phyloP scores from a whole-genome alignment of 192 early-diverging fungal species.

The Geosiphon pyriformis region DNA sequence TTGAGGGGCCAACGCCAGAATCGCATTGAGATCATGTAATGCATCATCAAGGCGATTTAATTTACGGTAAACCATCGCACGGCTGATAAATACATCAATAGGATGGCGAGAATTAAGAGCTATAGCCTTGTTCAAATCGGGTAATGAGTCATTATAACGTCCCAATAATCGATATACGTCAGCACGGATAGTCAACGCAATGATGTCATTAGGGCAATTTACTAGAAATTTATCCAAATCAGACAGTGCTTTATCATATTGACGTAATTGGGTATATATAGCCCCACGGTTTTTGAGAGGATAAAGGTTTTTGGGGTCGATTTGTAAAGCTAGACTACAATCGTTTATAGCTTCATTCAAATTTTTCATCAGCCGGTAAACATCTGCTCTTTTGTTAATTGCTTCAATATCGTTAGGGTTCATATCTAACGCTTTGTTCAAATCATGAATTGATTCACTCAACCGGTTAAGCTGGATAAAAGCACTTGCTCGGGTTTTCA shows the following conservation, averaged over 20 bases:
- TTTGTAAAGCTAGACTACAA: neutral
- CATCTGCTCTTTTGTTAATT: neutral
- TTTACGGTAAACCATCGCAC: neutral
- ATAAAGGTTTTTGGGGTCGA: constrained; percentile 1
- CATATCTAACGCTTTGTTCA: neutral
- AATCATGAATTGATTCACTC: neutral
- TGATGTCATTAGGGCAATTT: neutral
- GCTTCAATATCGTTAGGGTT: neutral
- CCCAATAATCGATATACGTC: constrained; percentile 6
- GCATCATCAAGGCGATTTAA: neutral
- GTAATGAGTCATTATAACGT: neutral
- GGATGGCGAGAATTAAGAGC: neutral
- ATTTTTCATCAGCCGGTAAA: neutral
- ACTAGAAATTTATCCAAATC: constrained; percentile 5
- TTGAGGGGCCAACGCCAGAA: neutral
- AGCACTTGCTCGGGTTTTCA: neutral
- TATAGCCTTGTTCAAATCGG: constrained; percentile 6
- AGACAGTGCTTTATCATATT: neutral
- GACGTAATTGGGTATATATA: neutral
- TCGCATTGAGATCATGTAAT: neutral
- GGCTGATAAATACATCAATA: neutral
- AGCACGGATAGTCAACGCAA: neutral
- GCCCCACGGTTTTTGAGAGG: neutral
- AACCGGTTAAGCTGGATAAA: neutral
- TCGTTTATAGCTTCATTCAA: neutral